Evolutionary conservation across 2,329 filamentous ascomycete genomes (phyloP), one percentile per base, ranked within the genome.

Genomic region (Colletotrichum tropicale): DNA sequence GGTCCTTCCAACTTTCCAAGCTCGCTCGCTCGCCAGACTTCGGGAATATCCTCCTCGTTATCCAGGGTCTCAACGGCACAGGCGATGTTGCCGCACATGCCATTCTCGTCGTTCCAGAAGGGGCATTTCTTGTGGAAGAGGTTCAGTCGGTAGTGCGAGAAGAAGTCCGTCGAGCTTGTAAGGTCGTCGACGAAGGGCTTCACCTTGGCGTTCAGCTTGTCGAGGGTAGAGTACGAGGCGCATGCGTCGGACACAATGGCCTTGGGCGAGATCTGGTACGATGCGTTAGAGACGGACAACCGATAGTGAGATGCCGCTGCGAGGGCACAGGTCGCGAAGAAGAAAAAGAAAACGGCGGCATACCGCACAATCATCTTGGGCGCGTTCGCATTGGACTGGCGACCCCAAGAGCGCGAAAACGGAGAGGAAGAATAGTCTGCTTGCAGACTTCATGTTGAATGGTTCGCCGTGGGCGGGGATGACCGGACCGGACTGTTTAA

Each of bases 31-130:
- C 96, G 93, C 97, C 97, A 99, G 76, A 98, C 94, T 78, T 91
- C 88, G 10, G 97, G 97, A 70, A 99, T 96, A 78, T 98, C 96
- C 77, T 98, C 94, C 85, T 99, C 96, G 78, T 98, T 96, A 70
- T 98, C 96, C 76, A 98, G 90, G 1, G 96, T 98, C 82, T 97
- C 96, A 21, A 99, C 97, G 13, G 96, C 95, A 83, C 97, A 99
- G 24, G 96, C 97, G 80, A 98, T 96, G 86, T 99, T 99, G 78
- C 96, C 97, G 85, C 97, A 99, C 90, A 98, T 95, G 84, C 95
- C 95, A 85, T 94, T 94, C 77, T 96, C 93, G 84, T 99, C 97
- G 82, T 93, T 92, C 96, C 97, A 99, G 84, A 98, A 99, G 0
- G 97, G 97, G 82, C 97, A 99, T 86, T 92, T 92, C 85, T 97